A percentile compares a stretch with the other conserved stretches of the same genome.
Evolutionary conservation across 257 asterid genomes (phyloP).

Genomic region (Verbascum thapsus): DNA sequence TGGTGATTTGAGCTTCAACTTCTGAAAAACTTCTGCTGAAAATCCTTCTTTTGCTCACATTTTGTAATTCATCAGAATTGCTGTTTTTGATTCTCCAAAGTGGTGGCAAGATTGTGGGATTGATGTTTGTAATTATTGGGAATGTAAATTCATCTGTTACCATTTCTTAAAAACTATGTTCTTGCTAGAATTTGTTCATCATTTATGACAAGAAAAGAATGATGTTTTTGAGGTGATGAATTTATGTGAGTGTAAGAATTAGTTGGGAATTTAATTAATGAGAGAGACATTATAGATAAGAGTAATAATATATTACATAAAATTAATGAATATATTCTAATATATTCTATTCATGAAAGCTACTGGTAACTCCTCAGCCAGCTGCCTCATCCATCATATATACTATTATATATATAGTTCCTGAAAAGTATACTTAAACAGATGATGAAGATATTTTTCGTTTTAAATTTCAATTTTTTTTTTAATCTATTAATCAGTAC

Average conservation of each 20-base stretch:
- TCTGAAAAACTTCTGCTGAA: slow-evolving; percentile 33
- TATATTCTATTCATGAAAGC: slow-evolving; percentile 16
- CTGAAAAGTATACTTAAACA: no score
- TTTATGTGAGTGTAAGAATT: slow-evolving; percentile 15
- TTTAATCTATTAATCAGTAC: no score
- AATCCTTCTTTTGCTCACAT: slow-evolving; percentile 17
- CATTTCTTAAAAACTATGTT: slow-evolving; percentile 9
- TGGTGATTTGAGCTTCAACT: slow-evolving; percentile 2
- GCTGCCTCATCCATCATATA: neutral
- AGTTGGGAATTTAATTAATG: slow-evolving; percentile 23
- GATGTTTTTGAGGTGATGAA: neutral
- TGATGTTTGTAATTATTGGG: slow-evolving; percentile 34
- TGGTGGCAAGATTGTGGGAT: slow-evolving; percentile 34
- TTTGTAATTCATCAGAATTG: slow-evolving; percentile 16
- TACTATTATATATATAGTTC: no score
- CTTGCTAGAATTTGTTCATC: no score
- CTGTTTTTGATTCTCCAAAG: slow-evolving; percentile 40
- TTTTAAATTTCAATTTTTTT: no score
- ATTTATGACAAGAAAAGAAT: neutral
- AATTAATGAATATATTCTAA: no score
- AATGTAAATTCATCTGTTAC: slow-evolving; percentile 44
- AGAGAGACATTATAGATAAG: no score
- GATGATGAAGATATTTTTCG: no score
- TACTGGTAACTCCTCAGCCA: neutral
- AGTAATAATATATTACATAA: no score